Evolutionary conservation across 2,329 filamentous ascomycete genomes (phyloP), one percentile per base, ranked within the genome.

Genomic region (Podosphaera fusca): DNA sequence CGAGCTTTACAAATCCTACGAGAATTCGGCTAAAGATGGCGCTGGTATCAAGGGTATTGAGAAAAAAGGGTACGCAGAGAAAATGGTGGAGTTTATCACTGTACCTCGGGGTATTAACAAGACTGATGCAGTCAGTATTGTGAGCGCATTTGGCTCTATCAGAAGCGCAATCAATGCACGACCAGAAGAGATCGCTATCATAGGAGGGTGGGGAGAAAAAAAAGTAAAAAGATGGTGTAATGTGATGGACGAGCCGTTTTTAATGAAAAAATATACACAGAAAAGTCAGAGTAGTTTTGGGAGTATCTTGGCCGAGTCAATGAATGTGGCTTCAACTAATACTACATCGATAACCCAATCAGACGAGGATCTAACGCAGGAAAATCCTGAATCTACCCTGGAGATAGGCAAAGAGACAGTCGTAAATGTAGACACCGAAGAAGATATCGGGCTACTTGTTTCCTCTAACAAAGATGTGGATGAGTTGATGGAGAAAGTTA

Each of bases 121-220:
- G 69, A 88, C 88, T 1, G 92, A 98, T 70, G 88, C 92, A 0
- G 81, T 95, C 8, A 85, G 86, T 34, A 71, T 98, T 55, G 88
- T 96, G 40, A 85, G 86, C 62, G 88, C 87, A 55, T 98, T 96
- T 72, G 92, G 92, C 31, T 94, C 86, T 62, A 71, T 98, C 58
- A 80, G 82, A 63, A 85, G 84, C 42, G 90, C 90, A 0, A 75
- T 96, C 59, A 95, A 95, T 68, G 90, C 88, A 1, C 78, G 84
- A 50, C 80, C 86, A 0, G 92, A 96, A 67, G 85, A 94, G 69
- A 77, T 98, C 40, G 80, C 81, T 12, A 73, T 86, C 60, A 80
- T 98, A n/a, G 78, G 82, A 35, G 92, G 92, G 0, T 98, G 89
- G 89, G 92, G 92, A 38, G 87, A 94, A 70, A 88, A 87, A 72